Percentiles rank a stretch among this genome's conserved stretches.
These are phyloP conservation scores for Venturia aucupariae DNA, from an alignment of 2,329 filamentous ascomycete species.

Conservation along the genomic window DNA sequence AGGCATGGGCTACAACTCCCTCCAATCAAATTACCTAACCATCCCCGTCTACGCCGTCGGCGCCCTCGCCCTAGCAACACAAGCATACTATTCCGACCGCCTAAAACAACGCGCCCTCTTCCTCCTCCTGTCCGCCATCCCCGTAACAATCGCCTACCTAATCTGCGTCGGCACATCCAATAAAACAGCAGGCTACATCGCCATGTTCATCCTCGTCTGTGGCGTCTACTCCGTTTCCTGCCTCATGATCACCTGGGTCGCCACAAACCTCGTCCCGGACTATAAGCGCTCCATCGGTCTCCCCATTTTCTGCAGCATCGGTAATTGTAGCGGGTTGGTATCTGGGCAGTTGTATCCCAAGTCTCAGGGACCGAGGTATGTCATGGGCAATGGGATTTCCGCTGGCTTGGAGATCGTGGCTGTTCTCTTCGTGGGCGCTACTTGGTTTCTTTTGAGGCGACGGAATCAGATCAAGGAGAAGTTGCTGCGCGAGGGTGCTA, in stretches of 20 bases:
- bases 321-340: conserved; percentile 24
- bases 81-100: conserved; percentile 26
- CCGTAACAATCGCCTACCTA: conserved; percentile 27
- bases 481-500: conserved; percentile 21
- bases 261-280: conserved; percentile 28
- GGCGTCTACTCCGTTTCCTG: conserved; percentile 22
- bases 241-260: conserved; percentile 25
- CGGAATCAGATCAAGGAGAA: conserved; percentile 24
- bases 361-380: conserved; percentile 25
- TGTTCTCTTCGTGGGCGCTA: conserved; percentile 17
- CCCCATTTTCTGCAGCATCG: conserved; percentile 25
- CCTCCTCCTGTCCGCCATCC: conserved; percentile 22
- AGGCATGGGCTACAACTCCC: conserved; percentile 23
- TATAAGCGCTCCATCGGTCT: conserved; percentile 26
- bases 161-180: conserved; percentile 25
- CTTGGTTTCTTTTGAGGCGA: conserved; percentile 22
- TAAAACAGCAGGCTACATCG: conserved; percentile 25
- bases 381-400: conserved; percentile 23
- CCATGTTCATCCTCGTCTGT: conserved; percentile 26
- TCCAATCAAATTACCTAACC: conserved; percentile 18
- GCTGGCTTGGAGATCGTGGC: conserved; percentile 22
- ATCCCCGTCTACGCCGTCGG: conserved; percentile 29
- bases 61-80: conserved; percentile 20
- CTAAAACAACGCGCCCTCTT: conserved; percentile 24
- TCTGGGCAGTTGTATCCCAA: conserved; percentile 28